phyloP scores from a whole-genome alignment of 129 eudicot species.

The Tanacetum coccineum region DNA sequence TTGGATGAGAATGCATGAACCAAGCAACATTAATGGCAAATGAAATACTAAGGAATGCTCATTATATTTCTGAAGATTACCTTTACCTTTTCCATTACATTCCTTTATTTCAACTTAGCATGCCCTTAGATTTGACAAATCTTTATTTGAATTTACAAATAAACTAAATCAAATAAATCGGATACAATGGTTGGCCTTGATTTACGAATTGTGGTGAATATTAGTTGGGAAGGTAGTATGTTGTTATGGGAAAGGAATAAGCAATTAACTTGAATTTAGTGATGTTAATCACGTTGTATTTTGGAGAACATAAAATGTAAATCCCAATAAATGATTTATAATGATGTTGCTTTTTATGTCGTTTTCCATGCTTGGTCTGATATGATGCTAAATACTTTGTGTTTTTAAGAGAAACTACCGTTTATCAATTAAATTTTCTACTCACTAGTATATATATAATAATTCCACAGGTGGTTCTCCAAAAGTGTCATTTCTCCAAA shows the following conservation, averaged over 20 bases:
- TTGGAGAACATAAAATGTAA: conserved; percentile 17
- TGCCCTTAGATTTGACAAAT: too few species aligned
- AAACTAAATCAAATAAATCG: neutral
- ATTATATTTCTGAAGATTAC: too few species aligned
- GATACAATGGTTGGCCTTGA: neutral
- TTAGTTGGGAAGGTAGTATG: conserved; percentile 22
- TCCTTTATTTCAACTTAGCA: too few species aligned
- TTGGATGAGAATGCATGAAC: too few species aligned
- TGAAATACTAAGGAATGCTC: too few species aligned
- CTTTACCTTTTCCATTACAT: too few species aligned
- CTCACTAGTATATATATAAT: too few species aligned
- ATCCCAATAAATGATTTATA: conserved; percentile 20
- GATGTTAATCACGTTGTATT: conserved; percentile 24
- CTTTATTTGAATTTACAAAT: too few species aligned
- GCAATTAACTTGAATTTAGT: conserved; percentile 33
- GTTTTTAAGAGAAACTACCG: neutral
- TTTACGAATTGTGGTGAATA: conserved; percentile 9
- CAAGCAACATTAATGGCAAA: too few species aligned
- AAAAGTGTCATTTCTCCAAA: too few species aligned
- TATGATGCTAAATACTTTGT: conserved; percentile 3
- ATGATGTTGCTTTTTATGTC: neutral
- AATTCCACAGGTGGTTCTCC: too few species aligned
- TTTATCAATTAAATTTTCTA: neutral
- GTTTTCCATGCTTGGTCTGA: conserved; percentile 27
- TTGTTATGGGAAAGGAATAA: conserved; percentile 21